Percentiles rank a stretch among this genome's conserved stretches.
Evolutionary conservation across 2,329 filamentous ascomycete genomes (phyloP).

Genomic region (Claviceps spartinae): DNA sequence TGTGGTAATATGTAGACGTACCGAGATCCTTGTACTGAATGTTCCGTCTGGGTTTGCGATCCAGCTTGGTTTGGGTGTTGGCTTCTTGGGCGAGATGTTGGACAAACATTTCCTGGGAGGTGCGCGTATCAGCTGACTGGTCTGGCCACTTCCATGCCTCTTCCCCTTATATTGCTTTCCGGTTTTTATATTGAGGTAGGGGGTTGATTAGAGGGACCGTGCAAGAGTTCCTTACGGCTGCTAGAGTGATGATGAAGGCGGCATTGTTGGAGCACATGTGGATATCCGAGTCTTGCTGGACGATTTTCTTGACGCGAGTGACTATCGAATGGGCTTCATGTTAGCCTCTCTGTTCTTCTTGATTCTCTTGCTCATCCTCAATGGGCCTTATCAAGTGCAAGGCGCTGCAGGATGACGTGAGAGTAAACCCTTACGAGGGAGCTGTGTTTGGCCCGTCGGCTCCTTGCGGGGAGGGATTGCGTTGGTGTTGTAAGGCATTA

Average conservation of each 20-base stretch:
- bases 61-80: slow-evolving; percentile 77
- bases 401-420: not conserved
- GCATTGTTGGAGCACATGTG: slow-evolving; percentile 82
- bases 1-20: slow-evolving; percentile 23
- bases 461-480: slow-evolving; percentile 70
- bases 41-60: slow-evolving; percentile 82
- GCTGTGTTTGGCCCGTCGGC: slow-evolving; percentile 68
- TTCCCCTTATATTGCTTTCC: not conserved
- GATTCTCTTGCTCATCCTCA: too few relatives aligned
- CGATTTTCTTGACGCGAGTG: slow-evolving; percentile 90
- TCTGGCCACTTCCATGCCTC: not conserved
- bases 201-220: too few relatives aligned
- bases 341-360: too few relatives aligned
- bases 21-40: slow-evolving; percentile 93
- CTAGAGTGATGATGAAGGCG: slow-evolving; percentile 83
- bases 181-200: too few relatives aligned
- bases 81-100: slow-evolving; percentile 78
- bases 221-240: slow-evolving; percentile 45
- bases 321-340: slow-evolving; percentile 37
- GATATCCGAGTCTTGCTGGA: slow-evolving; percentile 76
- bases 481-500: slow-evolving; percentile 83
- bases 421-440: slow-evolving; percentile 52
- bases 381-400: not conserved
- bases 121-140: not conserved
- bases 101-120: slow-evolving; percentile 77